Percentiles rank a stretch among this genome's conserved stretches.
These are phyloP conservation scores for Fusarium fujikuroi DNA, from an alignment of 2,329 filamentous ascomycete genomes.

Conservation along the genomic window DNA sequence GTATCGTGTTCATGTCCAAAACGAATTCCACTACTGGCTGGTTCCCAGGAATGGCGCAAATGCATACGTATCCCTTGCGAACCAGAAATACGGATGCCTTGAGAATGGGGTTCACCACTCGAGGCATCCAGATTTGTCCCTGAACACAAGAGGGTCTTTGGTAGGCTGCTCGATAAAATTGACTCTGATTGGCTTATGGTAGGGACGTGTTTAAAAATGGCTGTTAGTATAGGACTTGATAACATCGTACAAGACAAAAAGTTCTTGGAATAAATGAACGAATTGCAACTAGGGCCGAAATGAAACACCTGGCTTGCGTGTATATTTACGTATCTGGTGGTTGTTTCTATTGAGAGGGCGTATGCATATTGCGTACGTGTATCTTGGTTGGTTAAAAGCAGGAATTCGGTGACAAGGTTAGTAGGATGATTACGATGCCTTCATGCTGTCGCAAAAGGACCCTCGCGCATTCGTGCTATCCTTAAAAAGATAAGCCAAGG, in stretches of 20 bases:
- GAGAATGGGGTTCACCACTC: slow-evolving; percentile 26
- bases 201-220: slow-evolving; percentile 7
- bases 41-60: neutral
- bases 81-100: slow-evolving; percentile 47
- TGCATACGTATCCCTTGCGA: slow-evolving; percentile 41
- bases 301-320: slow-evolving; percentile 39
- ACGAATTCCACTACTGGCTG: neutral
- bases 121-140: slow-evolving; percentile 35
- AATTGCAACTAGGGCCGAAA: slow-evolving; percentile 28
- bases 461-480: slow-evolving; percentile 1
- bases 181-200: slow-evolving; percentile 37
- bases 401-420: neutral
- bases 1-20: neutral
- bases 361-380: slow-evolving; percentile 19
- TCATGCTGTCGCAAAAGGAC: slow-evolving; percentile 7
- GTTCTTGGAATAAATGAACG: slow-evolving; percentile 4
- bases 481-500: slow-evolving; percentile 23
- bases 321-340: slow-evolving; percentile 30
- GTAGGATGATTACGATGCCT: slow-evolving; percentile 9
- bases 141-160: slow-evolving; percentile 19
- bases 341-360: slow-evolving; percentile 16
- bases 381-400: neutral
- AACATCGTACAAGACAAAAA: slow-evolving; percentile 6
- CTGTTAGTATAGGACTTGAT: slow-evolving; percentile 6
- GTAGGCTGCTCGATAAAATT: slow-evolving; percentile 46